Evolutionary conservation across 345 rosid species (phyloP), one percentile per base, ranked within the genome.

Genomic region (Iberis pinnata): DNA sequence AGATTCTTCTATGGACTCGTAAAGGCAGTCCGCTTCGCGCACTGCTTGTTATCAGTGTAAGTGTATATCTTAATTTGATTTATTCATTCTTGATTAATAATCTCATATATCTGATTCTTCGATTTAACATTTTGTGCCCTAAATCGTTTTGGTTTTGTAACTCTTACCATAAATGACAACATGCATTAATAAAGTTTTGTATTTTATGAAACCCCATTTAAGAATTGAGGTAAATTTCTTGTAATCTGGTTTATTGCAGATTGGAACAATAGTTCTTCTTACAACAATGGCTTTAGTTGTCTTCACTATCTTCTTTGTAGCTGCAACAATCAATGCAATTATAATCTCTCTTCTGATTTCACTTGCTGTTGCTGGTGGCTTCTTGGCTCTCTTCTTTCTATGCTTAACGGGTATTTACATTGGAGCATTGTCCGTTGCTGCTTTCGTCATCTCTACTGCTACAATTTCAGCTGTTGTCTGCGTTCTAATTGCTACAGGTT

Each of bases 351-450:
- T 92, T 56, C 71, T 92, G 55, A 39, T 92, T 68, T 81, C 96
- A 58, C 63, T 92, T 69, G 96, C 93, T 12, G 81, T 81, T 14
- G 96, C 84, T 9, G 95, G 96, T 36, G 88, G 95, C 17, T 80
- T 88, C 75, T 69, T 92, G 77, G 89, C 96, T 51, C 50, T 92
- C 18, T 92, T 85, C 78, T 76, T 81, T 43, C 70, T 78, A 20
- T 77, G 76, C 63, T 67, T 84, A 38, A 67, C 93, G 10, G 88
- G 80, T 24, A 40, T 85, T 22, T 92, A 84, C 68, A 73, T 92
- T 7, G 95, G 86, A 50, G 96, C 95, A n/a, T 67, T 88, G 63
- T 74, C 81, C 4, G 60, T 83, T 37, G 93, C 95, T 58, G 66
- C 74, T 13, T 72, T 88, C 70, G 82, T 78, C 70, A 77, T 92